Evolutionary conservation across 257 asterid species (phyloP).

Genomic region (Echium plantagineum): DNA sequence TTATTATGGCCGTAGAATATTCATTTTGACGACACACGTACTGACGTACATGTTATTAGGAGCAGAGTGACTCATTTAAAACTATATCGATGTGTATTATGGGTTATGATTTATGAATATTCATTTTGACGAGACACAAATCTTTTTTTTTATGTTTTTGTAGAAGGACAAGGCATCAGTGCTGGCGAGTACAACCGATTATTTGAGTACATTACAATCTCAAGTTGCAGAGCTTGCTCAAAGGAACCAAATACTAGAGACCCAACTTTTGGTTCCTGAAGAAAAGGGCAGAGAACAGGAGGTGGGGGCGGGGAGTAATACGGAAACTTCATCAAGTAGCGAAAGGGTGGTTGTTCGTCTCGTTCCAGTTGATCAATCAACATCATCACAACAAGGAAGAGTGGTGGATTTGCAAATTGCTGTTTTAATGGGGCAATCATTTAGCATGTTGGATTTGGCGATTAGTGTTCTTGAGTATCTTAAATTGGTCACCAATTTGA

Average conservation of each 20-base stretch:
- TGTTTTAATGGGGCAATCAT: conserved; percentile 2
- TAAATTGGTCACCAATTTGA: conserved; percentile 26
- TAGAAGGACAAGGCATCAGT: conserved; percentile 89
- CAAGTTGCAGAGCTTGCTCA: conserved; percentile 42
- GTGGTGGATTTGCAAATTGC: conserved; percentile 47
- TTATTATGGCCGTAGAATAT: too few species aligned
- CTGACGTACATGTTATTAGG: too few species aligned
- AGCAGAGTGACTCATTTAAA: too few species aligned
- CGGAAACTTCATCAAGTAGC: neutral
- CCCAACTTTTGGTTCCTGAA: conserved; percentile 8
- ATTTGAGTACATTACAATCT: conserved; percentile 37
- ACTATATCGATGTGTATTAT: too few species aligned
- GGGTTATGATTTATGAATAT: too few species aligned
- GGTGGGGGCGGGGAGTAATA: neutral
- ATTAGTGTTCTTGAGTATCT: conserved; percentile 38
- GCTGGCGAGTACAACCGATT: conserved; percentile 51
- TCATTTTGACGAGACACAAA: too few species aligned
- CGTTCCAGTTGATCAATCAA: conserved; percentile 26
- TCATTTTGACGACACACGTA: too few species aligned
- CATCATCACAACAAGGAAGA: conserved; percentile 32
- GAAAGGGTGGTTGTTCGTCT: conserved; percentile 29
- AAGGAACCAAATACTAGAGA: conserved; percentile 38
- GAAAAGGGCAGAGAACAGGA: conserved; percentile 9
- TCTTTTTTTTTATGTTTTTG: neutral
- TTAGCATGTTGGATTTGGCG: conserved; percentile 33